Percentiles rank a stretch among this genome's conserved stretches.
phyloP scores from a whole-genome alignment of 176 grass and related monocot species.

The Lolium perenne region DNA sequence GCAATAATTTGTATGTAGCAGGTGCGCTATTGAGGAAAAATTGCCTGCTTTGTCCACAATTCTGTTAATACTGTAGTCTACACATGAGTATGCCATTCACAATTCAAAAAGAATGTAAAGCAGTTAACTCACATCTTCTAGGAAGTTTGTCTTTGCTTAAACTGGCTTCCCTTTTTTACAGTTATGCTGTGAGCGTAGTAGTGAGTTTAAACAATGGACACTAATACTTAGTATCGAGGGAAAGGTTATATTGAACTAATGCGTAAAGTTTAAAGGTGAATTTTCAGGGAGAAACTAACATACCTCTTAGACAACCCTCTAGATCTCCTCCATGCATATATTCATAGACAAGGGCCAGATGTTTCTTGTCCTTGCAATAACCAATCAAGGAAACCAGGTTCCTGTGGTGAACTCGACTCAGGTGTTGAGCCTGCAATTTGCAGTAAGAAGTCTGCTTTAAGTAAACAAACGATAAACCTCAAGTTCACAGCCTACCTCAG shows the following conservation, averaged over 20 bases:
- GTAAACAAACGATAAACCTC: background rate
- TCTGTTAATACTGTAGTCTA: background rate
- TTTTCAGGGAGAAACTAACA: no score
- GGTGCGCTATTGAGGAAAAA: constrained; percentile 1
- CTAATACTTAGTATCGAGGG: background rate
- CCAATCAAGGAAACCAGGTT: constrained; percentile 75
- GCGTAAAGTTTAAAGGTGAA: background rate
- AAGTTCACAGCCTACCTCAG: constrained; percentile 56
- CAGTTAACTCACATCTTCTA: background rate
- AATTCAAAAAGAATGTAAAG: background rate
- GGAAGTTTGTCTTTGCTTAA: background rate
- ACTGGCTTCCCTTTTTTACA: background rate
- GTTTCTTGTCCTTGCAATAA: constrained; percentile 70
- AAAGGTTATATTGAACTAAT: background rate
- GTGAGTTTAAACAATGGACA: background rate
- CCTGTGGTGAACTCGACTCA: constrained; percentile 73
- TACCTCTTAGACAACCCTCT: constrained; percentile 46
- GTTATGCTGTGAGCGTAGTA: background rate
- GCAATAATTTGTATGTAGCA: background rate
- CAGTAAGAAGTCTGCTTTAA: background rate
- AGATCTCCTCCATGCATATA: constrained; percentile 58
- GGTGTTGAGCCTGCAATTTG: constrained; percentile 58
- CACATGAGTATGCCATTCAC: background rate
- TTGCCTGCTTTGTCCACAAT: background rate
- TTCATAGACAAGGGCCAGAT: constrained; percentile 64